Evolutionary conservation across 306 rosid genomes (phyloP).

Genomic region (Datisca glomerata): DNA sequence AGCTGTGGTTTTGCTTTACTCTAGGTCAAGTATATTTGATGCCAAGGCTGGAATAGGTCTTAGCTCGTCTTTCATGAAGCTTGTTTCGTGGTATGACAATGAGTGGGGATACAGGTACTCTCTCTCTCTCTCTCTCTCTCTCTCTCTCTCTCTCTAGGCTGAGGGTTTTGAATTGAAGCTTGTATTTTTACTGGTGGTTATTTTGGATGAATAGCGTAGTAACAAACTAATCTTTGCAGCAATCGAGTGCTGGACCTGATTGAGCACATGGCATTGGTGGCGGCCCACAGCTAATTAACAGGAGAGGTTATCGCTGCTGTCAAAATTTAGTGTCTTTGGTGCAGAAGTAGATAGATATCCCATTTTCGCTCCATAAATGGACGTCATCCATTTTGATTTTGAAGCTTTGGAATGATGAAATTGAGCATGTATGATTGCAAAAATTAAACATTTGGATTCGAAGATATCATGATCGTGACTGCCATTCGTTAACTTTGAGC

Average conservation of each 20-base stretch:
- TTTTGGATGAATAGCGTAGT: background rate
- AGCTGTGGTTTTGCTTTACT: slow-evolving; percentile 2
- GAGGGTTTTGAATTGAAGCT: too few species aligned
- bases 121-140: background rate
- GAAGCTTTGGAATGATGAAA: background rate
- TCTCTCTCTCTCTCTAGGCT: background rate
- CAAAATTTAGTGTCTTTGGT: background rate
- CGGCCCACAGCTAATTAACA: slow-evolving; percentile 31
- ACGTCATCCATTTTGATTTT: background rate
- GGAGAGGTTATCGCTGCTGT: background rate
- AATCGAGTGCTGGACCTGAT: slow-evolving; percentile 92
- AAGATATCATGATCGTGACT: too few species aligned
- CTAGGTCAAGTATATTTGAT: slow-evolving; percentile 88
- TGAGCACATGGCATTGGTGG: slow-evolving; percentile 92
- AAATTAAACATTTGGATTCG: background rate
- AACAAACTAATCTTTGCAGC: slow-evolving; percentile 26
- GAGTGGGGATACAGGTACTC: slow-evolving; percentile 99
- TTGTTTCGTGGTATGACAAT: slow-evolving; percentile 91
- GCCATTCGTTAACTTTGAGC: too few species aligned
- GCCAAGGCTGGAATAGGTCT: slow-evolving; percentile 96
- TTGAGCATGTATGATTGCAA: background rate
- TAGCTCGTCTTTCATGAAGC: slow-evolving; percentile 55
- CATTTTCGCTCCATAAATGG: background rate
- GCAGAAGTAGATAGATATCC: background rate
- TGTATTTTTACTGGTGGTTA: background rate